Conservation (phyloP, 805 yeast genomes). For the Wickerhamia fluorescens region DNA sequence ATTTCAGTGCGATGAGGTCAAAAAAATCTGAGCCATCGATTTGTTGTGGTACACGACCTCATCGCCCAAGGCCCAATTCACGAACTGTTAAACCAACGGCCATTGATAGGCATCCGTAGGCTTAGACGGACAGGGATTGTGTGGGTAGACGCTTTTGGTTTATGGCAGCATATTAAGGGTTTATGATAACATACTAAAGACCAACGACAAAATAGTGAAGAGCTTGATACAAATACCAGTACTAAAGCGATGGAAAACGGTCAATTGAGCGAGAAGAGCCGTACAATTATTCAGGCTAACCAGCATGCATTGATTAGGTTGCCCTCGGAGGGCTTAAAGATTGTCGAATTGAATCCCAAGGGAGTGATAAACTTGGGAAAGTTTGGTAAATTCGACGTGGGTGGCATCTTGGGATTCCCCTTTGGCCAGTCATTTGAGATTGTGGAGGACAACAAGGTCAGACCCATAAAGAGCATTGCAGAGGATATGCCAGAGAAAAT, state of each 20-base stretch:
- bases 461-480: slow-evolving; percentile 38
- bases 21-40: neutral
- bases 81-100: no score
- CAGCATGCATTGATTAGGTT: slow-evolving; percentile 61
- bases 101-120: no score
- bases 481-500: slow-evolving; percentile 22
- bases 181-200: neutral
- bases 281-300: slow-evolving; percentile 33
- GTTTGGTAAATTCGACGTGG: slow-evolving; percentile 78
- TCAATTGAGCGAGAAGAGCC: slow-evolving; percentile 11
- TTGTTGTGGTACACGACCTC: slow-evolving; percentile 7
- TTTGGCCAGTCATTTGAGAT: slow-evolving; percentile 90
- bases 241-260: slow-evolving; percentile 3
- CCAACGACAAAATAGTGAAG: neutral
- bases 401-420: slow-evolving; percentile 70
- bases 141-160: no score
- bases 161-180: no score
- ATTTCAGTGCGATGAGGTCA: slow-evolving; percentile 1
- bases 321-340: slow-evolving; percentile 75
- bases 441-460: slow-evolving; percentile 44
- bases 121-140: no score
- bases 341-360: slow-evolving; percentile 58
- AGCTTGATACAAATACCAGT: slow-evolving; percentile 1
- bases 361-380: slow-evolving; percentile 74
- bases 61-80: no score